phyloP scores from a whole-genome alignment of 192 early-diverging fungal genomes.

The Podila minutissima region DNA sequence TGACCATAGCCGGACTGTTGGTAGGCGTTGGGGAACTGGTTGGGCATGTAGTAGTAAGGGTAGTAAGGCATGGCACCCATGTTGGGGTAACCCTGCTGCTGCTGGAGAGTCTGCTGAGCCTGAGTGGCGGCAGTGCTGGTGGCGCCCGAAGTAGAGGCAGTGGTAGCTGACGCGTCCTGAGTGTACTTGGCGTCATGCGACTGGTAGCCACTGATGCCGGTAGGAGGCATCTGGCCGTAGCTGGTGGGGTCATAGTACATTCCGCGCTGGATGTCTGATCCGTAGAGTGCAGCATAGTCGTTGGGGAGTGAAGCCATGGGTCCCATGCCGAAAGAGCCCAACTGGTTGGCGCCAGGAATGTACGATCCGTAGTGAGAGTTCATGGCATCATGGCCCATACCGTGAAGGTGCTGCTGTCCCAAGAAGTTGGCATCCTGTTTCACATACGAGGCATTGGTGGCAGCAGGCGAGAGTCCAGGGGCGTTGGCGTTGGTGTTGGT shows the following conservation, averaged over 20 bases:
- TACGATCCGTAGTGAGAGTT: slow-evolving; percentile 63
- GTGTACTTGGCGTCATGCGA: slow-evolving; percentile 61
- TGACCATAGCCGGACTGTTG: slow-evolving; percentile 89
- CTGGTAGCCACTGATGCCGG: slow-evolving; percentile 62
- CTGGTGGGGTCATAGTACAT: slow-evolving; percentile 67
- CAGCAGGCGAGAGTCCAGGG: slow-evolving; percentile 5
- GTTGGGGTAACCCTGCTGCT: slow-evolving; percentile 64
- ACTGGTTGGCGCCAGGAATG: slow-evolving; percentile 55
- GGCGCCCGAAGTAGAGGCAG: slow-evolving; percentile 43
- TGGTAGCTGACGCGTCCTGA: slow-evolving; percentile 45
- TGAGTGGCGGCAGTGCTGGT: slow-evolving; percentile 49
- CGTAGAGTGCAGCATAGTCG: slow-evolving; percentile 68
- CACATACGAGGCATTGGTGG: slow-evolving; percentile 15
- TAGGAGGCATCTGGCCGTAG: slow-evolving; percentile 67
- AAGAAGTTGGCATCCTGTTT: slow-evolving; percentile 59
- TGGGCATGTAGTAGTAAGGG: slow-evolving; percentile 86
- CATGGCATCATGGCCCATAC: slow-evolving; percentile 59
- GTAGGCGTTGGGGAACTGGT: slow-evolving; percentile 84
- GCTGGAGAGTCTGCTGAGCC: slow-evolving; percentile 58
- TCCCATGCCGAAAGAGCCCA: slow-evolving; percentile 64
- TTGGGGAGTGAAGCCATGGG: slow-evolving; percentile 63
- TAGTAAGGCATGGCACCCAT: slow-evolving; percentile 77
- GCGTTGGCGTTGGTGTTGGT: neutral
- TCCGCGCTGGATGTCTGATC: slow-evolving; percentile 72
- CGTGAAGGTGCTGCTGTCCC: slow-evolving; percentile 59